Percentiles rank a stretch among this genome's conserved stretches.
Conservation (phyloP, 2,329 filamentous ascomycete species). For the Malbranchea cinnamomea region DNA sequence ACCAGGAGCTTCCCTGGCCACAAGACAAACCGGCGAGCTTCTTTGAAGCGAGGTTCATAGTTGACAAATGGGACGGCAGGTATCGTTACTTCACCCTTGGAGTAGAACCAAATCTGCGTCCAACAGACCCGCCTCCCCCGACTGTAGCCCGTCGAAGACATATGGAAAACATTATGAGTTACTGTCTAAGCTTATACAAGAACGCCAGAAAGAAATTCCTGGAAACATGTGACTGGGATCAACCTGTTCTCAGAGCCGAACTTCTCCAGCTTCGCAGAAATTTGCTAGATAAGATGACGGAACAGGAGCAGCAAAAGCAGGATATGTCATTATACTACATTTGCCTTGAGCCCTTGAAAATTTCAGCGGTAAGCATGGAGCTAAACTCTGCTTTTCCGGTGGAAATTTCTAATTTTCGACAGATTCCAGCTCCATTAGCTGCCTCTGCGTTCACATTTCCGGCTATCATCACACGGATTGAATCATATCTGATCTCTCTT, state of each 20-base stretch:
- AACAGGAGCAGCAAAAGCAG: constrained; percentile 33
- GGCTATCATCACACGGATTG: constrained; percentile 68
- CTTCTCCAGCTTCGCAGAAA: constrained; percentile 67
- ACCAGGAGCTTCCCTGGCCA: constrained; percentile 31
- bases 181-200: constrained; percentile 61
- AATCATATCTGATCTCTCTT: constrained; percentile 63
- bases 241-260: constrained; percentile 68
- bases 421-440: constrained; percentile 57
- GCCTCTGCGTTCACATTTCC: constrained; percentile 63
- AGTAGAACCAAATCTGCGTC: constrained; percentile 18
- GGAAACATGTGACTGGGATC: constrained; percentile 44
- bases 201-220: constrained; percentile 38
- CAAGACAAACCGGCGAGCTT: constrained; percentile 23
- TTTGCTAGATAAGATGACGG: constrained; percentile 53
- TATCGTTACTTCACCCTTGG: constrained; percentile 40
- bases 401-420: not conserved
- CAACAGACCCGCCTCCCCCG: constrained; percentile 22
- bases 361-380: constrained; percentile 54
- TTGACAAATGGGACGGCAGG: constrained; percentile 42
- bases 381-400: constrained; percentile 6
- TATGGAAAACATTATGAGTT: constrained; percentile 60
- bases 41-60: constrained; percentile 37
- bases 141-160: constrained; percentile 23
- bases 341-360: constrained; percentile 58
- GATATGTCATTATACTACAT: constrained; percentile 45